Evolutionary conservation across 768 basidiomycete genomes (phyloP), one percentile per base, ranked within the genome.

Genomic region (Leccinum uliginosum): DNA sequence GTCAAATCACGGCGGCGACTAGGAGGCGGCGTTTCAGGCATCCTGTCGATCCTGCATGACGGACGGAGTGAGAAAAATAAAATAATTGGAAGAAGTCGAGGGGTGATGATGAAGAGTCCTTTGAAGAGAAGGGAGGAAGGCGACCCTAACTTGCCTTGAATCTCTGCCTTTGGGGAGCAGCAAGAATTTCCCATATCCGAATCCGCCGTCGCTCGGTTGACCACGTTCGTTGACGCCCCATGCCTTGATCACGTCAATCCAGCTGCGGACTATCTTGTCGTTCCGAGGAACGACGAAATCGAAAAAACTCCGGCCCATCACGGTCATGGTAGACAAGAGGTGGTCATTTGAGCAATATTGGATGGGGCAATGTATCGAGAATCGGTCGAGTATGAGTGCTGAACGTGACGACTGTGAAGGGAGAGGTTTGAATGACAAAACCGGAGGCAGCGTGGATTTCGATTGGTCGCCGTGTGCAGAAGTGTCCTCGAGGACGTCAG

Each of bases 181-280:
- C 43, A 70, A 73, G 62, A 92, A 92, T 64, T 80, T 81, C 17
- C 89, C 89, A 71, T 87, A 92, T 15, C 88, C 90, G 67, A 92
- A 92, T 1, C 90, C 90, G 32, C 89, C 89, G 61, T 91, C 88
- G 66, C 86, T 87, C 23, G 89, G 89, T 70, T 88, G 86, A 0
- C 89, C 90, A 3, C 83, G 80, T 69, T 91, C 90, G 59, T 91
- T 91, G 50, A 91, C 88, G 17, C 89, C 89, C 86, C 89, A 91
- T 2, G 83, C 80, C 67, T 92, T 92, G 63, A 91, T 82, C 51
- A 82, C 81, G 59, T 84, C 84, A 51, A 92, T 84, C 87, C 88
- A 91, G 53, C 76, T 80, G 24, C 83, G 80, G 23, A 92, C 88
- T 50, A 80, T 76, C 11, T 71, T 73, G 71, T 90, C 89, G 62